A percentile compares a stretch with the other conserved stretches of the same genome.
Evolutionary conservation across 176 grass and related monocot species (phyloP).

Genomic region (Chloris gayana): DNA sequence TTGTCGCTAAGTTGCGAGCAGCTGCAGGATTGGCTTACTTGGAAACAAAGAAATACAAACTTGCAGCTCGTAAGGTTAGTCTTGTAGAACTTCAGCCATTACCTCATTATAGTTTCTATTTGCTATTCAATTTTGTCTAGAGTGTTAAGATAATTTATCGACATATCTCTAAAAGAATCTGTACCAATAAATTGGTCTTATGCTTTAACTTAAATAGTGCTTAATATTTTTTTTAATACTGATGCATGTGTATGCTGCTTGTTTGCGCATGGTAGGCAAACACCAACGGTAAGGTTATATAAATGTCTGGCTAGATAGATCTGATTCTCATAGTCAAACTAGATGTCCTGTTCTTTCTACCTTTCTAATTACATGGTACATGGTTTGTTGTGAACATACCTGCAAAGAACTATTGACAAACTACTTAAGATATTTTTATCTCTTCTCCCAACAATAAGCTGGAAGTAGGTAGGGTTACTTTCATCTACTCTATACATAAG

Average conservation of each 20-base stretch:
- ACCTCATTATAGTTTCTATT: not conserved
- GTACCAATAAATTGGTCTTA: not conserved
- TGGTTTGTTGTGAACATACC: not conserved
- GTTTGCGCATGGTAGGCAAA: not conserved
- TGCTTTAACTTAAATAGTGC: slow-evolving; percentile 6
- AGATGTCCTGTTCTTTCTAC: not conserved
- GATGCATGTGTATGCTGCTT: not conserved
- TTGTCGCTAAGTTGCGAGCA: slow-evolving; percentile 67
- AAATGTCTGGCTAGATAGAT: not conserved
- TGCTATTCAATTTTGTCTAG: not conserved
- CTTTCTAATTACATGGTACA: not conserved
- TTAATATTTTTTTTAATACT: not conserved
- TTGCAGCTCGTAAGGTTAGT: slow-evolving; percentile 94
- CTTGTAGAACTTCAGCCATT: slow-evolving; percentile 4
- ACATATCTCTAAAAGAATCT: not conserved
- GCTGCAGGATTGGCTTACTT: slow-evolving; percentile 85
- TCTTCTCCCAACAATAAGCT: not conserved
- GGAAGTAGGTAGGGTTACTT: not conserved
- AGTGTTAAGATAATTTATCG: not conserved
- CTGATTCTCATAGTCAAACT: not conserved
- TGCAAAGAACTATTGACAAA: not conserved
- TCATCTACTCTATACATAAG: not conserved
- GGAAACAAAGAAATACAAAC: slow-evolving; percentile 94
- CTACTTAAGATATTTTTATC: not conserved
- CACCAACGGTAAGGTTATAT: slow-evolving; percentile 3